Percentiles rank a stretch among this genome's conserved stretches.
Evolutionary conservation across 768 basidiomycete genomes (phyloP).

Genomic region (Mrakia blollopis): DNA sequence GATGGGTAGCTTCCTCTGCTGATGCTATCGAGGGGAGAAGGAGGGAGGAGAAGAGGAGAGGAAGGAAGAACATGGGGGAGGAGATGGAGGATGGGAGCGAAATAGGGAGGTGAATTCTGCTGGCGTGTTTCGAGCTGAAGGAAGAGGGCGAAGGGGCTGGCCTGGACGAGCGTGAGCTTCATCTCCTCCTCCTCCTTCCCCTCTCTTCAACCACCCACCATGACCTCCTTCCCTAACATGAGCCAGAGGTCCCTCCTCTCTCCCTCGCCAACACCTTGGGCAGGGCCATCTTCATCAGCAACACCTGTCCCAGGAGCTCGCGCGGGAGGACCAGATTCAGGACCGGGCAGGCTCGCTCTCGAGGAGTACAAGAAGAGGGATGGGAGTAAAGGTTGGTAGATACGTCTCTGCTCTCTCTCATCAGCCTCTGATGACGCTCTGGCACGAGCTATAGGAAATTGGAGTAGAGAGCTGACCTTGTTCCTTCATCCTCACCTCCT

Average conservation of each 20-base stretch:
- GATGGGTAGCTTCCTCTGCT: background rate
- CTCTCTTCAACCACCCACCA: background rate
- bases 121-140: background rate
- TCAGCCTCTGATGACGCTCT: background rate
- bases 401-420: no score
- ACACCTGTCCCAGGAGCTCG: slow-evolving; percentile 6
- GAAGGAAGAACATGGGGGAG: background rate
- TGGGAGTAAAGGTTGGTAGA: slow-evolving; percentile 16
- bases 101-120: background rate
- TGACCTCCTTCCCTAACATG: slow-evolving; percentile 22
- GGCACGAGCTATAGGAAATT: no score
- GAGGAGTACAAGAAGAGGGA: slow-evolving; percentile 29
- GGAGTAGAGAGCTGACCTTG: background rate
- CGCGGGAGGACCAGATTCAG: slow-evolving; percentile 3
- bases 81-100: background rate
- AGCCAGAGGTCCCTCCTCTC: slow-evolving; percentile 30
- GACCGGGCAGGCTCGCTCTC: background rate
- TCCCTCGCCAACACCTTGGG: slow-evolving; percentile 26
- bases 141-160: no score
- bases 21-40: background rate
- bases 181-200: background rate
- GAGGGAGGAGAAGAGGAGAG: background rate
- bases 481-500: no score
- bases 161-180: background rate
- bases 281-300: background rate